Base-by-base conservation (phyloP, 306 rosid genomes). In the Carpinus viminea region DNA sequence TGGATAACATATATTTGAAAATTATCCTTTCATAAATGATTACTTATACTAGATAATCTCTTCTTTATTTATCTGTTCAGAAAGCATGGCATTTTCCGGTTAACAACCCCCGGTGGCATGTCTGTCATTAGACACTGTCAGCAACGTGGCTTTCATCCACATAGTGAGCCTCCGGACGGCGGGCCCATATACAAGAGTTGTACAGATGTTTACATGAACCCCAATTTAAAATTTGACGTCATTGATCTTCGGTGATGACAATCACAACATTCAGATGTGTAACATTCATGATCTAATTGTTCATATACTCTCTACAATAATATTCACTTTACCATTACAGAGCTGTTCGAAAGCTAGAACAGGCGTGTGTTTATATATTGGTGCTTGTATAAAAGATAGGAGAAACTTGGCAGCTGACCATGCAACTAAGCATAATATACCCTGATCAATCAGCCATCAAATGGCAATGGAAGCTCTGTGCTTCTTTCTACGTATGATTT, bases 121-220 rank as follows among this genome's bases (percentile, higher is more conserved):
- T 87, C 98, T 8, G 90, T 95, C 45, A 92, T 95, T 21, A 90
- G 91, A 83, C 85, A 95, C 54, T 95, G 98, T 85, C 91, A 90
- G 75, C 97, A 83, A 70, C 97, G 99, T 17, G 99, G 99, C 54
- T 95, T 95, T 83, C 99, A 95, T 86, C 85, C 91, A 2, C 99
- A 95, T 21, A 59, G 65, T 72, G 91, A 78, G 78, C 99, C 98
- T 84, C 88, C 99, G 8, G 99, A 91, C 55, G 98, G 99, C 50
- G 93, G 98, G 31, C 99, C 98, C 72, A 83, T 95, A 72, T 95
- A 92, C 88, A 72, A 85, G 52, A 76, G 90, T 17, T 91, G 99
- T 88, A 88, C 99, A 79, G 99, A 95, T 88, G 92, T 95, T 82
- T 92, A 91, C 88, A 84, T 95, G 97, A 90, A 89, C 82, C 97